A percentile compares a stretch with the other conserved stretches of the same genome.
Evolutionary conservation across 106 monocot species (phyloP).

Genomic region (Platanthera zijinensis): DNA sequence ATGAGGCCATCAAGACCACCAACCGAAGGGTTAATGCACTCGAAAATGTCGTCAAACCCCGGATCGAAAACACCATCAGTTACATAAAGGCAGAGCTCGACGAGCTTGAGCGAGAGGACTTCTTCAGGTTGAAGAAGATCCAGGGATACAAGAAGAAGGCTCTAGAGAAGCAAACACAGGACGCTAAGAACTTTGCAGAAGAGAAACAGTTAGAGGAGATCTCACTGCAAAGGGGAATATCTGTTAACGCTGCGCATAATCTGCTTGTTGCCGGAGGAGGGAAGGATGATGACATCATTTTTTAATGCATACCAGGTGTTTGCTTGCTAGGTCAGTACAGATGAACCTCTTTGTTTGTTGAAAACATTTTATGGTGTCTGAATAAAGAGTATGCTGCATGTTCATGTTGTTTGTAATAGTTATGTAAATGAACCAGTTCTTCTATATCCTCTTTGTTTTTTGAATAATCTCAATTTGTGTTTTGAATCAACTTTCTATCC

Average conservation of each 20-base stretch:
- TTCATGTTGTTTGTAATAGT: no score
- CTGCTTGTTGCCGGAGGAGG: constrained; percentile 38
- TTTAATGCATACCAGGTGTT: constrained; percentile 23
- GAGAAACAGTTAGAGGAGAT: constrained; percentile 15
- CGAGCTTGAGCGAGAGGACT: constrained; percentile 90
- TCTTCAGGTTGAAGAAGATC: constrained; percentile 93
- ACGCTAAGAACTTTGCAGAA: constrained; percentile 38
- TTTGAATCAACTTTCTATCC: no score
- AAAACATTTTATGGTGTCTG: no score
- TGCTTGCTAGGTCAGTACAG: no score
- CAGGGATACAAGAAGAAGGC: constrained; percentile 78
- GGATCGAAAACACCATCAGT: constrained; percentile 80
- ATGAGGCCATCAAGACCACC: constrained; percentile 93
- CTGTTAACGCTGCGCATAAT: constrained; percentile 35
- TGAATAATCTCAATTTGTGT: no score
- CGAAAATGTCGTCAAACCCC: constrained; percentile 86
- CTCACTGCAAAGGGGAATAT: constrained; percentile 43
- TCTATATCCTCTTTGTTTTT: no score
- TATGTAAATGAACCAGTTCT: no score
- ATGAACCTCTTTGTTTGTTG: no score
- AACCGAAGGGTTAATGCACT: constrained; percentile 88
- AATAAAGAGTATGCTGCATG: no score
- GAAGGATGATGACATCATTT: constrained; percentile 85
- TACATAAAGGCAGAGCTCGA: constrained; percentile 92
- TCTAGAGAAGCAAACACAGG: constrained; percentile 45